Percentiles rank a stretch among this genome's conserved stretches.
These are phyloP conservation scores for Moesziomyces sp. DNA, from an alignment of 1,284 basidiomycete genomes.

Conservation along the genomic window DNA sequence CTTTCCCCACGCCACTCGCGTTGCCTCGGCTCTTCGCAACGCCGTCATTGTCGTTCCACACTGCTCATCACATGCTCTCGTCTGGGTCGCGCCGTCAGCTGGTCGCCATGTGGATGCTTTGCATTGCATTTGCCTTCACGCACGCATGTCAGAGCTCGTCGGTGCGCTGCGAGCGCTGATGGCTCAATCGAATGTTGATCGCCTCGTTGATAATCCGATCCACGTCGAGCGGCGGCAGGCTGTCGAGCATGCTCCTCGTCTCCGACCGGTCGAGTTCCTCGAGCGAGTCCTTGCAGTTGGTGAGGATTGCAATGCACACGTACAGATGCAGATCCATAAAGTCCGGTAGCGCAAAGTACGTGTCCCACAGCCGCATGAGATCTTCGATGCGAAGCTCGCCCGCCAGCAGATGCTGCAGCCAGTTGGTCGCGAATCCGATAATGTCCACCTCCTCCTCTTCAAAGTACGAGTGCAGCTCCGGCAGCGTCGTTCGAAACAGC, in stretches of 20 bases:
- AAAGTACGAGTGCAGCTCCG: slow-evolving; percentile 67
- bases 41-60: too few relatives aligned
- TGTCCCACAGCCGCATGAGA: slow-evolving; percentile 67
- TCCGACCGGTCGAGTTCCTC: slow-evolving; percentile 67
- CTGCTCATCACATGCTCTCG: too few relatives aligned
- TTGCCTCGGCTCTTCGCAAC: too few relatives aligned
- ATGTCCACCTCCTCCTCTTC: slow-evolving; percentile 68
- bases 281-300: slow-evolving; percentile 66
- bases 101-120: too few relatives aligned
- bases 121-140: too few relatives aligned
- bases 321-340: slow-evolving; percentile 67
- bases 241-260: slow-evolving; percentile 66
- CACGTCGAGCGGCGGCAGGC: slow-evolving; percentile 63
- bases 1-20: too few relatives aligned
- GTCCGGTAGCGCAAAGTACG: slow-evolving; percentile 66
- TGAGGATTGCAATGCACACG: slow-evolving; percentile 68
- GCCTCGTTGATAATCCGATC: slow-evolving; percentile 66
- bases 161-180: slow-evolving; percentile 47
- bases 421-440: slow-evolving; percentile 62
- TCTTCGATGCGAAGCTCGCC: slow-evolving; percentile 65
- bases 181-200: slow-evolving; percentile 62
- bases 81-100: too few relatives aligned
- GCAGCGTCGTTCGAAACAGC: slow-evolving; percentile 65
- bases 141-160: slow-evolving; percentile 12
- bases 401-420: slow-evolving; percentile 65